phyloP scores from a whole-genome alignment of 139 green algal species.

The Tetradesmus obliquus region DNA sequence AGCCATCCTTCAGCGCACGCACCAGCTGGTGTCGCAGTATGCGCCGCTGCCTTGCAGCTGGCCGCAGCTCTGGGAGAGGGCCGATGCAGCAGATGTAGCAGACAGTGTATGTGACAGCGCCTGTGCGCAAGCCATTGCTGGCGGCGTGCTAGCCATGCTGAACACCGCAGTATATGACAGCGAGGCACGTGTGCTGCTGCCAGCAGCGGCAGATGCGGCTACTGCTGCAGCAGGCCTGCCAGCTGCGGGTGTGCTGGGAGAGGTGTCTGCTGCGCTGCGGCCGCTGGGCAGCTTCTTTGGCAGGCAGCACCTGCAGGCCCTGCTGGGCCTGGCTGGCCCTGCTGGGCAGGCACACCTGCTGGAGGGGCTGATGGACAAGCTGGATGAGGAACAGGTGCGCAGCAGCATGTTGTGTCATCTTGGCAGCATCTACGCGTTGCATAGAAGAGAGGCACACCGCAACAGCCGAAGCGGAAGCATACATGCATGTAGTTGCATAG shows the following conservation, averaged over 20 bases:
- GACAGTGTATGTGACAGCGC: conserved; percentile 1
- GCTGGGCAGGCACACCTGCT: conserved; percentile 14
- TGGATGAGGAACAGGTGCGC: conserved; percentile 39
- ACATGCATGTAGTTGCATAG: background rate
- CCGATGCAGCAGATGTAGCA: background rate
- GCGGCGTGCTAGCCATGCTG: background rate
- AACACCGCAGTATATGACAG: conserved; percentile 38
- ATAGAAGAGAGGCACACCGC: background rate
- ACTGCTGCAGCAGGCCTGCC: background rate
- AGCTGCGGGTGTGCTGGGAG: background rate
- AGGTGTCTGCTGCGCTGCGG: conserved; percentile 4
- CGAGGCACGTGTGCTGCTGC: conserved; percentile 28
- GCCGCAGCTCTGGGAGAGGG: conserved; percentile 21
- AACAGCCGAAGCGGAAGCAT: background rate
- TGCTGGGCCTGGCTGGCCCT: conserved; percentile 2
- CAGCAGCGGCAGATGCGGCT: background rate
- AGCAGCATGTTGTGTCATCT: background rate
- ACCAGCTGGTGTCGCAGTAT: conserved; percentile 45
- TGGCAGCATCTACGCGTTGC: background rate
- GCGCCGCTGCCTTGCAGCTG: conserved; percentile 23
- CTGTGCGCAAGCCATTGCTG: background rate
- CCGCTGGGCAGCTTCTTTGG: conserved; percentile 37
- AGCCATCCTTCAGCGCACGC: conserved; percentile 27
- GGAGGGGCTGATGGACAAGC: background rate
- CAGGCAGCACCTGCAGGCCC: conserved; percentile 36